A percentile compares a stretch with the other conserved stretches of the same genome.
phyloP scores from a whole-genome alignment of 371 early-diverging fungal species.

The Batkoa obscura region DNA sequence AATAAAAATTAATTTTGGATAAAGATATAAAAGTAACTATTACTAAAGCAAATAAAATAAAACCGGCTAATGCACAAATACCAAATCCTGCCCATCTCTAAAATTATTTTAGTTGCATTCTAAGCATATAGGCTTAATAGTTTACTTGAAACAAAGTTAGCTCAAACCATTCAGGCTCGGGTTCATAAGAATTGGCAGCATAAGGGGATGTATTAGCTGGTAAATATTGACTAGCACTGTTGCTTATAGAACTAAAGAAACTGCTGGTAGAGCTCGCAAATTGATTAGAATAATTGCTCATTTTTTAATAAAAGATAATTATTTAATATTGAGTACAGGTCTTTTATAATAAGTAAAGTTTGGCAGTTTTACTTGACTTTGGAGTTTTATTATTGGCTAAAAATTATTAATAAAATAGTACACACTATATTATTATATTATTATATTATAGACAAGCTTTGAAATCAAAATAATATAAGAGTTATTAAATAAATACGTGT shows the following conservation, averaged over 20 bases:
- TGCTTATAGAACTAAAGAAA: background rate
- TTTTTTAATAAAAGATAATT: background rate
- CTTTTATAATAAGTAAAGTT: background rate
- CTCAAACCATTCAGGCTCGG: slow-evolving; percentile 1
- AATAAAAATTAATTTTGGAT: background rate
- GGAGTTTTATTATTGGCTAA: background rate
- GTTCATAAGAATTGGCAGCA: background rate
- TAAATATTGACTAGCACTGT: background rate
- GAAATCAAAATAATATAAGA: too few relatives aligned
- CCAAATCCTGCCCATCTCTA: background rate
- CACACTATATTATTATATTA: too few relatives aligned
- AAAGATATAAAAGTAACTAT: background rate
- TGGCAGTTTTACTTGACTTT: background rate
- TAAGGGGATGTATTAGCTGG: background rate
- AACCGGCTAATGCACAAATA: background rate
- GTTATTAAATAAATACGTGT: too few relatives aligned
- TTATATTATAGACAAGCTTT: too few relatives aligned
- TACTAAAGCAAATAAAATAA: background rate
- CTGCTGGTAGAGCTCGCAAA: background rate
- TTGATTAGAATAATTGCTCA: background rate
- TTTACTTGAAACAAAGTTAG: background rate
- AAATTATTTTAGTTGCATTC: background rate
- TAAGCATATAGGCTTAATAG: background rate
- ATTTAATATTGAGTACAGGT: background rate
- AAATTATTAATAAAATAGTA: too few relatives aligned